A percentile compares a stretch with the other conserved stretches of the same genome.
Evolutionary conservation across 116 monocot species (phyloP).

Genomic region (Papilionanthe hybrid): DNA sequence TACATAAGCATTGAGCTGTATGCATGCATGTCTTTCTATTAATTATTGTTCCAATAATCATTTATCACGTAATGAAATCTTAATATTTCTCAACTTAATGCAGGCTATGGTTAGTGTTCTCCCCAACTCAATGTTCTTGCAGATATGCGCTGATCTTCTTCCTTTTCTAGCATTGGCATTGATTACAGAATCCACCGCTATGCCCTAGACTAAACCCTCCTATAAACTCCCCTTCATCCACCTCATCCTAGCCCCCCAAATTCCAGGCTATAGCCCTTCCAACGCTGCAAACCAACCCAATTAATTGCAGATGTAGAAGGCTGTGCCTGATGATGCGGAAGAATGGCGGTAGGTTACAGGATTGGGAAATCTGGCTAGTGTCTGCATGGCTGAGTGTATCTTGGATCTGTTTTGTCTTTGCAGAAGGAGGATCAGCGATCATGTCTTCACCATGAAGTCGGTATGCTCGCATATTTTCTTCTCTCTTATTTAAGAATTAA

Average conservation of each 20-base stretch:
- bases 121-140: neutral
- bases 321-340: neutral
- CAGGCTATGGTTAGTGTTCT: neutral
- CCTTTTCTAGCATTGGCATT: neutral
- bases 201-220: neutral
- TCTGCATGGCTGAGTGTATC: neutral
- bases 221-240: neutral
- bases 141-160: neutral
- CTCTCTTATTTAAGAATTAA: too few species aligned
- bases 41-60: neutral
- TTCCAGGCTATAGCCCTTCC: neutral
- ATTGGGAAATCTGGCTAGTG: neutral
- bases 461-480: too few species aligned
- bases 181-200: neutral
- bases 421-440: neutral
- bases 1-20: too few species aligned
- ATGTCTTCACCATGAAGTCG: too few species aligned
- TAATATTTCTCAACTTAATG: neutral
- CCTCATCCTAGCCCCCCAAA: neutral
- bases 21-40: too few species aligned
- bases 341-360: neutral
- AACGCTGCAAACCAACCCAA: neutral
- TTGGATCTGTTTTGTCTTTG: constrained; percentile 4
- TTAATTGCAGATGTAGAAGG: neutral
- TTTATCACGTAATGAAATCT: neutral